A percentile compares a stretch with the other conserved stretches of the same genome.
phyloP scores from a whole-genome alignment of 2,329 filamentous ascomycete species.

The Hirsutella rhossiliensis region DNA sequence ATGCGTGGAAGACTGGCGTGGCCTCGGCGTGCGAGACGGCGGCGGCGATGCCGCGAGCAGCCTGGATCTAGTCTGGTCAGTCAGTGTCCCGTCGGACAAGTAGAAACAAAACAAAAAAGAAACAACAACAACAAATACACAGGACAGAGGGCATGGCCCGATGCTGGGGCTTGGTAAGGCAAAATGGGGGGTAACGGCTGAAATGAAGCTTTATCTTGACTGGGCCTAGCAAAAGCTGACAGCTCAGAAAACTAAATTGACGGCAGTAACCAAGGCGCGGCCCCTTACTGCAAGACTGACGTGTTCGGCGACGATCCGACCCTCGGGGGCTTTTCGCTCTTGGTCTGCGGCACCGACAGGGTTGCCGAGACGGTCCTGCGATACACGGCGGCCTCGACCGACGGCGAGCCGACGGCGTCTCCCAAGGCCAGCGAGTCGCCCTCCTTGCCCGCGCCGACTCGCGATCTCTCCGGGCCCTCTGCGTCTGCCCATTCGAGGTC shows the following conservation, averaged over 20 bases:
- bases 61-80: slow-evolving; percentile 6
- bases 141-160: neutral
- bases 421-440: neutral
- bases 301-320: slow-evolving; percentile 5
- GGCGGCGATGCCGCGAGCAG: neutral
- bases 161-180: too few species aligned
- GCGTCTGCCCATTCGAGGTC: neutral
- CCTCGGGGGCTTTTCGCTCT: slow-evolving; percentile 9
- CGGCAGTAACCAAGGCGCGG: neutral
- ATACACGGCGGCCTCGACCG: neutral
- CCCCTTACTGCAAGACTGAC: slow-evolving; percentile 12
- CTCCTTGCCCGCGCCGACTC: neutral
- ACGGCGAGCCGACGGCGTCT: neutral
- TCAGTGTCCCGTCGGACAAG: neutral
- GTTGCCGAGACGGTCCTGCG: slow-evolving; percentile 8
- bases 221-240: neutral
- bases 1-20: slow-evolving; percentile 6
- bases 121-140: too few species aligned
- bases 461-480: neutral
- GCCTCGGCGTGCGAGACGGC: neutral
- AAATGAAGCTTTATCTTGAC: neutral
- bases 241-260: neutral
- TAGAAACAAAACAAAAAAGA: neutral
- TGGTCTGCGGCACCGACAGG: slow-evolving; percentile 9
- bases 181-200: neutral